Evolutionary conservation across 495 filamentous ascomycete genomes (phyloP), one percentile per base, ranked within the genome.

Genomic region (Pyrenula aspistea): DNA sequence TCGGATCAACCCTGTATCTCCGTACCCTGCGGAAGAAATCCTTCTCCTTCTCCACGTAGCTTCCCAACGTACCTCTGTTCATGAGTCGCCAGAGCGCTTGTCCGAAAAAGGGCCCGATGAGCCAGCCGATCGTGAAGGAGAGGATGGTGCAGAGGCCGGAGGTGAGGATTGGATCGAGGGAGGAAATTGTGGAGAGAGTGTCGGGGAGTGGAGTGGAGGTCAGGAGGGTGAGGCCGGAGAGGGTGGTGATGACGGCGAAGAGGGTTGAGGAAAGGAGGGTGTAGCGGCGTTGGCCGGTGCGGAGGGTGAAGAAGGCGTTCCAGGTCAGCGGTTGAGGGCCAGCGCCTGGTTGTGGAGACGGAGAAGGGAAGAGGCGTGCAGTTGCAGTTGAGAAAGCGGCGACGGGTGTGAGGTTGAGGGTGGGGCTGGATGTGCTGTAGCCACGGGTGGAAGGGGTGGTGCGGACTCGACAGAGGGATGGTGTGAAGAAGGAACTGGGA

Each of bases 231-330:
- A 85, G 77, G n/a, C 86, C 87, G 4, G 68, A 68, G 0, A 75
- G 65, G 0, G 85, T 86, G 25, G 77, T 78, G 15, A 68, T 63
- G n/a, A 80, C 60, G 25, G 81, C 81, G 47, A 77, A 82, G n/a
- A 80, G 63, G 55, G 95, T 69, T 10, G 86, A 89, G 47, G 86
- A 85, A 53, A 73, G 80, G 47, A 94, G 83, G 60, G 90, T 87
- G 78, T 88, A 87, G 53, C 86, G 80, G 12, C 93, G 86, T 21
- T 92, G 88, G 31, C 81, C 83, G 55, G 85, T 84, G 65, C 93
- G 92, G 53, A 97, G 85, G 60, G 77, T 78, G 79, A 98, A 91
- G 81, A 95, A 98, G 47, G 82, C 82, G 74, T 96, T 86, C 93
- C 93, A 98, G 71, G 90, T 83, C 20, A 95, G 82, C 8, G 50